Conservation (phyloP, 2,329 filamentous ascomycete genomes). For the Taxawa tesnikishii region DNA sequence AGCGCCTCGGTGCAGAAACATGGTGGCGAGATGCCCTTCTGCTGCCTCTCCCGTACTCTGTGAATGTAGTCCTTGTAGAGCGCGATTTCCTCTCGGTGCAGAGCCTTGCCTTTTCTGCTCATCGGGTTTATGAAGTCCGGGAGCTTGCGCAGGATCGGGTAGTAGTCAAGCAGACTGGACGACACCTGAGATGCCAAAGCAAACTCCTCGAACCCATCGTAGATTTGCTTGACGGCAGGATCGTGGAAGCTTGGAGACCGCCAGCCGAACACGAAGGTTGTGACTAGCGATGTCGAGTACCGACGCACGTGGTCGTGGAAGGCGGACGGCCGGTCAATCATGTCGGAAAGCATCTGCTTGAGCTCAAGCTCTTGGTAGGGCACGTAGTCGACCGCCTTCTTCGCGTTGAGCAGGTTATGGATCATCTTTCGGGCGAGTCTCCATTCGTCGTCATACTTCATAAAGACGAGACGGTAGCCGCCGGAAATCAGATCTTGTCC, state of each 20-base stretch:
- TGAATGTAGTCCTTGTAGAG: constrained; percentile 8
- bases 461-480: constrained; percentile 12
- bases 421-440: constrained; percentile 25
- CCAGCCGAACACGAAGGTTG: constrained; percentile 35
- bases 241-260: constrained; percentile 29
- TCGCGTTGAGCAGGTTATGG: constrained; percentile 36
- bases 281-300: constrained; percentile 37
- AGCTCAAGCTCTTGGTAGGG: constrained; percentile 45
- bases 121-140: constrained; percentile 23
- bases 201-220: constrained; percentile 30
- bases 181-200: constrained; percentile 29
- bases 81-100: constrained; percentile 11
- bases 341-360: constrained; percentile 38
- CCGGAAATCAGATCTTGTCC: constrained; percentile 9
- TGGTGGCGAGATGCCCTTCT: constrained; percentile 6
- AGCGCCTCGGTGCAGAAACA: constrained; percentile 15
- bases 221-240: constrained; percentile 29
- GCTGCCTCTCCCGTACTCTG: background rate
- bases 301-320: constrained; percentile 34
- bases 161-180: constrained; percentile 34
- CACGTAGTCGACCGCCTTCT: constrained; percentile 32
- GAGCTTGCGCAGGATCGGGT: constrained; percentile 31
- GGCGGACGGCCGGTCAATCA: constrained; percentile 31
- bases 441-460: constrained; percentile 15
- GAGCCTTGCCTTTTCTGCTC: constrained; percentile 10